Evolutionary conservation across 106 monocot species (phyloP).

Genomic region (Platanthera guangdongensis): DNA sequence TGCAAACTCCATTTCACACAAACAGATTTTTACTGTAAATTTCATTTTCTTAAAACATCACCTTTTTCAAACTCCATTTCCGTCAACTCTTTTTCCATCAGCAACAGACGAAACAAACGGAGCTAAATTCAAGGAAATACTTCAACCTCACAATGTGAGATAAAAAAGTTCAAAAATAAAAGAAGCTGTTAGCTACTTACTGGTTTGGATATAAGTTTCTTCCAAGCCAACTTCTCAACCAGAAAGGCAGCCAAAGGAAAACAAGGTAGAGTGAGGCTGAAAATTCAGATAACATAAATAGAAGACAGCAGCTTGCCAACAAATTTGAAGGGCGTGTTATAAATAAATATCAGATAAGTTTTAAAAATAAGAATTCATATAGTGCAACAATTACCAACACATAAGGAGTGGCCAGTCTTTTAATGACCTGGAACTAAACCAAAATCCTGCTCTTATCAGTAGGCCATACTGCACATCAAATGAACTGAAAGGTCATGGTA

Average conservation of each 20-base stretch:
- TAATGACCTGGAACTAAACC: constrained; percentile 62
- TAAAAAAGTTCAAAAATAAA: neutral
- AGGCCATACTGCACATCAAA: constrained; percentile 62
- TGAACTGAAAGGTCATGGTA: constrained; percentile 8
- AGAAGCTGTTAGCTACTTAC: constrained; percentile 12
- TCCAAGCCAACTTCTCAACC: constrained; percentile 54
- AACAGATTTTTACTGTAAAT: no score
- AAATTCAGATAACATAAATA: neutral
- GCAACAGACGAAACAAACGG: no score
- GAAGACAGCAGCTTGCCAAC: neutral
- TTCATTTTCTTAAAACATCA: no score
- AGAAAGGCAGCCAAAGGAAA: constrained; percentile 48
- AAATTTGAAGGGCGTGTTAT: neutral
- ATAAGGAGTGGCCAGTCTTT: constrained; percentile 78
- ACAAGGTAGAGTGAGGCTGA: constrained; percentile 46
- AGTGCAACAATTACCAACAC: constrained; percentile 44
- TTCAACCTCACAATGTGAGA: neutral
- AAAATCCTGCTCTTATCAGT: constrained; percentile 60
- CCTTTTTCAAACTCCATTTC: no score
- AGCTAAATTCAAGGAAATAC: neutral
- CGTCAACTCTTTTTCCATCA: no score
- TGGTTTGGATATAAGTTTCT: constrained; percentile 35
- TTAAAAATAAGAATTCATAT: neutral
- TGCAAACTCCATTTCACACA: no score
- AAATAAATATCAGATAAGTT: neutral